phyloP scores from a whole-genome alignment of 2,329 filamentous ascomycete species.

The Bimuria novae-zelandiae region DNA sequence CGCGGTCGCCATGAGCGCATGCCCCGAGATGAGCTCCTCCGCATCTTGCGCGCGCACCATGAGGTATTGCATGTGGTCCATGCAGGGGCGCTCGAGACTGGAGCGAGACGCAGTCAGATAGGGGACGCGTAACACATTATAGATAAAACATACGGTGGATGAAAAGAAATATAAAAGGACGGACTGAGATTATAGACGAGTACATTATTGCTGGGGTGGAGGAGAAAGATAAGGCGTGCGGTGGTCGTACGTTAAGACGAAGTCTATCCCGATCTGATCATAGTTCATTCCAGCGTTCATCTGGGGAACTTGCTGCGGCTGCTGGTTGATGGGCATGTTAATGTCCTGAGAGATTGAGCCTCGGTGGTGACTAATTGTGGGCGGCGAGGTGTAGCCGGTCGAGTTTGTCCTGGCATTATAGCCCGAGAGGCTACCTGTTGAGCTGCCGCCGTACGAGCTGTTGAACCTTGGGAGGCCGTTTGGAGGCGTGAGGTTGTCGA shows the following conservation, averaged over 20 bases:
- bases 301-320: constrained; percentile 27
- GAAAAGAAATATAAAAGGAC: constrained; percentile 23
- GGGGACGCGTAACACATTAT: constrained; percentile 23
- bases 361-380: constrained; percentile 37
- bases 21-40: constrained; percentile 70
- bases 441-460: constrained; percentile 51
- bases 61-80: constrained; percentile 84
- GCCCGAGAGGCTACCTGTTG: constrained; percentile 64
- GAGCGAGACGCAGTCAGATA: constrained; percentile 34
- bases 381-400: constrained; percentile 53
- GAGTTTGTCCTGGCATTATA: constrained; percentile 57
- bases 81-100: constrained; percentile 90
- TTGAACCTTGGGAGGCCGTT: constrained; percentile 40
- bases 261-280: constrained; percentile 85
- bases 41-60: constrained; percentile 61
- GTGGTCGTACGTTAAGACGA: constrained; percentile 82
- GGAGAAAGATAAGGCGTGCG: constrained; percentile 63
- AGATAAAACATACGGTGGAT: constrained; percentile 29
- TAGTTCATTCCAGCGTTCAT: constrained; percentile 63
- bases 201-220: constrained; percentile 46
- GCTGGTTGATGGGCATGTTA: constrained; percentile 26
- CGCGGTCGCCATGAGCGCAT: constrained; percentile 91
- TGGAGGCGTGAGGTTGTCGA: constrained; percentile 52
- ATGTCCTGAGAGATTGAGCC: constrained; percentile 35
- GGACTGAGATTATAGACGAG: constrained; percentile 7